Evolutionary conservation across 176 grass and related monocot species (phyloP), one percentile per base, ranked within the genome.

Genomic region (Chloris gayana): DNA sequence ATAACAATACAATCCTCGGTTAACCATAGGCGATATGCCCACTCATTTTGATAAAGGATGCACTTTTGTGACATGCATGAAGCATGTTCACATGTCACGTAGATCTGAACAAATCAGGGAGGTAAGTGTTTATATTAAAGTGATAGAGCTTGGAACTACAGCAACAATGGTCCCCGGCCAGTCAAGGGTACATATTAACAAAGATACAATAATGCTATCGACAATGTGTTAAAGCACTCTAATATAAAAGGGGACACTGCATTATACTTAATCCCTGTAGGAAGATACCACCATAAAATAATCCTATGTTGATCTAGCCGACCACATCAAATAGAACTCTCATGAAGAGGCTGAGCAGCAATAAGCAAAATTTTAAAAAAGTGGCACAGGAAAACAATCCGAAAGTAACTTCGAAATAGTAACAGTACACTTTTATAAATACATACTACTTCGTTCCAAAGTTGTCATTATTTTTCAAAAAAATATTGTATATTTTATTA

Each of bases 51-150:
- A 25, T 59, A n/a, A n/a, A n/a, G n/a, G n/a, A n/a, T n/a, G n/a
- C n/a, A 11, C 14, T 25, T 77, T 53, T 49, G 5, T 79, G 32
- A 5, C 76, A 58, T 21, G 45, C 19, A 32, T 50, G 17, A 53
- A 32, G 39, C 82, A 72, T 65, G 24, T 39, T 73, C 70, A 68
- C 25, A 84, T 84, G 87, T n/a, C n/a, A n/a, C 42, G 77, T 14
- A 31, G 41, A n/a, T 44, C 41, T 44, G 41, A 44, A 44, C 11
- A 2, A 44, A 44, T 9, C 41, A 44, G n/a, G n/a, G n/a, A 56
- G n/a, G n/a, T n/a, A 45, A 14, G 33, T 57, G 14, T 5, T 49
- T 18, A 4, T 49, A n/a, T n/a, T n/a, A n/a, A n/a, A 72, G 19
- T 46, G 27, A 51, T 45, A 38, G 0, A 53, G 79, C 24, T 63